phyloP scores from a whole-genome alignment of 495 filamentous ascomycete genomes.

The Barbatosphaeria neglecta region DNA sequence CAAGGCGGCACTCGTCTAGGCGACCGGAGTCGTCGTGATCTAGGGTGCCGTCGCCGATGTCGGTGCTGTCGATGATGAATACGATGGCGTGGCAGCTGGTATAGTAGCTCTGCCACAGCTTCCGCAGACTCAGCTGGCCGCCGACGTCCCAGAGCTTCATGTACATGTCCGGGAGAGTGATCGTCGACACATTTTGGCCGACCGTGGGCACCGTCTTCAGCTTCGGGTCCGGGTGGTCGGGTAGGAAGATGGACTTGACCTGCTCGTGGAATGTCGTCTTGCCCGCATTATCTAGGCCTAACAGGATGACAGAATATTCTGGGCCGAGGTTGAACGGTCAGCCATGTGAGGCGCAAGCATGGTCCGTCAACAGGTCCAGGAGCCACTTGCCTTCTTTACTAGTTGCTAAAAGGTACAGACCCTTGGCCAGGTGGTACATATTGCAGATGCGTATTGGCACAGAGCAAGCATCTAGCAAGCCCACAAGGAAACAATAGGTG shows the following conservation, averaged over 20 bases:
- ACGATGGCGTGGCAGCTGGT: conserved; percentile 88
- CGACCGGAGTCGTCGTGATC: conserved; percentile 49
- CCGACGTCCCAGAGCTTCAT: conserved; percentile 98
- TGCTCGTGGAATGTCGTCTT: conserved; percentile 97
- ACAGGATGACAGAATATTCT: conserved; percentile 96
- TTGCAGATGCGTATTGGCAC: conserved; percentile 10
- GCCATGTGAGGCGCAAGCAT: too few relatives aligned
- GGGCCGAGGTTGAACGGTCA: neutral
- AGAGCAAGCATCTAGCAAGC: neutral
- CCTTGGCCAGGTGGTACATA: conserved; percentile 97
- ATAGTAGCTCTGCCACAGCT: conserved; percentile 95
- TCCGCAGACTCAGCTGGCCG: conserved; percentile 77
- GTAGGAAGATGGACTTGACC: conserved; percentile 76
- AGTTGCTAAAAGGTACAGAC: conserved; percentile 84
- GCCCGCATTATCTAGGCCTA: conserved; percentile 95
- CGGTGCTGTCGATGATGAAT: conserved; percentile 89
- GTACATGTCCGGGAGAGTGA: conserved; percentile 82
- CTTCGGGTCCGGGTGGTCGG: conserved; percentile 46
- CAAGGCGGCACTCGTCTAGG: conserved; percentile 76
- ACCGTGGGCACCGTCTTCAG: conserved; percentile 86
- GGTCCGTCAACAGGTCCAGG: neutral
- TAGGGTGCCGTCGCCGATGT: conserved; percentile 70
- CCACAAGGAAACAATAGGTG: neutral
- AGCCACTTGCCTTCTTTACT: conserved; percentile 70
- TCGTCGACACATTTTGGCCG: conserved; percentile 89